Conservation (phyloP, 2,329 filamentous ascomycete species). For the Colletotrichum tanaceti region DNA sequence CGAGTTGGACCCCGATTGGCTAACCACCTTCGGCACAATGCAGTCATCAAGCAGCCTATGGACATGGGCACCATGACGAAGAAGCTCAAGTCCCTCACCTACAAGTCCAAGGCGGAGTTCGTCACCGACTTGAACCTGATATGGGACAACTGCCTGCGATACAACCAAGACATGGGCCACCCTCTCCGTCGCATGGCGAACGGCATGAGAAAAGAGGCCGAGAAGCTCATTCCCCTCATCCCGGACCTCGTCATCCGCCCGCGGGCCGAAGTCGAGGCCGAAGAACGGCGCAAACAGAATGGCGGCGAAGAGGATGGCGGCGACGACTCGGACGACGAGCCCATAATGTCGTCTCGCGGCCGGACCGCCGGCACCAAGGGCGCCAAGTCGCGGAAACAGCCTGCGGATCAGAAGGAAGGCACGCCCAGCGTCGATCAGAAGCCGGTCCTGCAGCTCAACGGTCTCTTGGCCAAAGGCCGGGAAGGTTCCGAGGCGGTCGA, state of each 20-base stretch:
- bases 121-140: conserved; percentile 94
- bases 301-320: conserved; percentile 84
- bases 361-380: conserved; percentile 88
- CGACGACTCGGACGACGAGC: conserved; percentile 96
- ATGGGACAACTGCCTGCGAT: conserved; percentile 96
- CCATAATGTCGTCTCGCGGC: conserved; percentile 96
- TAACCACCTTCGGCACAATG: conserved; percentile 45
- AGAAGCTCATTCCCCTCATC: conserved; percentile 94
- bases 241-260: conserved; percentile 92
- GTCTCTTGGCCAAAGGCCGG: conserved; percentile 68
- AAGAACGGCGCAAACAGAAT: conserved; percentile 85
- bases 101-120: conserved; percentile 94
- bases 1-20: conserved; percentile 29
- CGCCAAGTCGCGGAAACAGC: conserved; percentile 79
- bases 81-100: conserved; percentile 84
- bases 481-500: conserved; percentile 85
- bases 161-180: conserved; percentile 91
- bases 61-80: conserved; percentile 98
- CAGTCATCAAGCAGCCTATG: conserved; percentile 97
- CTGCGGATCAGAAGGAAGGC: conserved; percentile 78
- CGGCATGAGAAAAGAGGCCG: conserved; percentile 96
- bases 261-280: conserved; percentile 92
- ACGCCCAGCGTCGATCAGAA: conserved; percentile 83
- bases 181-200: conserved; percentile 92
- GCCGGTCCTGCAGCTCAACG: conserved; percentile 75